Evolutionary conservation across 306 rosid species (phyloP), one percentile per base, ranked within the genome.

Genomic region (Sophora flavescens): DNA sequence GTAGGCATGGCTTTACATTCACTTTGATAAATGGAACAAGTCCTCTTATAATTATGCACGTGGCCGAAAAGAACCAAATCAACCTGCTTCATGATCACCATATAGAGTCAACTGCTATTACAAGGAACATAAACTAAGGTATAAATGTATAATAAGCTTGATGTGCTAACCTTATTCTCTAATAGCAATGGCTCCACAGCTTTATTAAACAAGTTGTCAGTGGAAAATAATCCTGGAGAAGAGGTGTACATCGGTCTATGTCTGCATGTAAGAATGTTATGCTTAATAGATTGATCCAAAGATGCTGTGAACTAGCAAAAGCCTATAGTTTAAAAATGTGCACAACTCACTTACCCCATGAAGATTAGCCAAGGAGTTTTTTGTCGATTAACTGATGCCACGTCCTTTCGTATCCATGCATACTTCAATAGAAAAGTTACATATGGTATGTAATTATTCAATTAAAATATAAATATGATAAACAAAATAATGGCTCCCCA

Each of bases 161-260:
- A n/a, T n/a, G n/a, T n/a, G n/a, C n/a, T n/a, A n/a, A n/a, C n/a
- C n/a, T n/a, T n/a, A n/a, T n/a, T n/a, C n/a, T n/a, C n/a, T n/a
- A n/a, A n/a, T n/a, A n/a, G n/a, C n/a, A n/a, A n/a, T n/a, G n/a
- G n/a, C n/a, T n/a, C n/a, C n/a, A n/a, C n/a, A n/a, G n/a, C n/a
- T n/a, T n/a, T n/a, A n/a, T n/a, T n/a, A n/a, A n/a, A n/a, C n/a
- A n/a, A n/a, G n/a, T n/a, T n/a, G n/a, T n/a, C n/a, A n/a, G n/a
- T n/a, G n/a, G n/a, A n/a, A n/a, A n/a, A n/a, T n/a, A n/a, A n/a
- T n/a, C n/a, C n/a, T n/a, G 14, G 41, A 12, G 13, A 0, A 15
- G 98, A 89, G 28, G 83, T 62, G 82, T 94, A 94, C 96, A 94
- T 91, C 0, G 90, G 97, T 72, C 97, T 94, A 72, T 94, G 98